phyloP scores from a whole-genome alignment of 305 asterid genomes.

The Andrographis paniculata region DNA sequence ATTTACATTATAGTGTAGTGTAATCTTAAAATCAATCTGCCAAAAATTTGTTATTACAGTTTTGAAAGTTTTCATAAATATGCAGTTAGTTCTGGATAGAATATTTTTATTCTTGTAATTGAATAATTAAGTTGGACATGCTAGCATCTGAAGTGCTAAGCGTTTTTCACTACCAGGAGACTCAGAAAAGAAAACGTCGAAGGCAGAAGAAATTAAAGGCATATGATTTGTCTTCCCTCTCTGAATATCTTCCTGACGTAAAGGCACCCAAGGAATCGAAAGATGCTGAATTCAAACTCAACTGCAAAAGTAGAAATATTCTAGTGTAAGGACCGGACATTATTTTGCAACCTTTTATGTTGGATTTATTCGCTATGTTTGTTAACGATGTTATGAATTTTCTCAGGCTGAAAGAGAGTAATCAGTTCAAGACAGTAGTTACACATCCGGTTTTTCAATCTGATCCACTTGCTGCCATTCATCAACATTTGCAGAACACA shows the following conservation, averaged over 20 bases:
- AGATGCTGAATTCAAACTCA: constrained; percentile 43
- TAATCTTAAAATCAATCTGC: too few species aligned
- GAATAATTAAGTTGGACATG: too few species aligned
- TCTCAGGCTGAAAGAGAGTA: constrained; percentile 63
- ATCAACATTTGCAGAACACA: constrained; percentile 54
- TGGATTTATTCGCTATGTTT: background rate
- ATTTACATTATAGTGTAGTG: too few species aligned
- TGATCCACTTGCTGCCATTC: constrained; percentile 52
- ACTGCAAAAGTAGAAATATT: constrained; percentile 47
- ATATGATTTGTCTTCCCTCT: constrained; percentile 55
- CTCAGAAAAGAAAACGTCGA: constrained; percentile 31
- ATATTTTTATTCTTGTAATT: too few species aligned
- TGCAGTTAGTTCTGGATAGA: too few species aligned
- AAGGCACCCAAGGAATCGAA: constrained; percentile 26
- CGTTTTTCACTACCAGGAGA: constrained; percentile 47
- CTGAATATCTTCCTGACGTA: constrained; percentile 59
- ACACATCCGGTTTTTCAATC: constrained; percentile 53
- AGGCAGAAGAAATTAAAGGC: constrained; percentile 58
- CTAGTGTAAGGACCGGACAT: constrained; percentile 47
- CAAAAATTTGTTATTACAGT: too few species aligned
- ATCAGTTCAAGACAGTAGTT: constrained; percentile 48
- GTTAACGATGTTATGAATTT: constrained; percentile 5
- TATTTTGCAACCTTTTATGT: background rate
- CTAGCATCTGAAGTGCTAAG: too few species aligned
- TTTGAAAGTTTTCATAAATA: too few species aligned